Base-by-base conservation (phyloP, 2,329 filamentous ascomycete species). In the Colletotrichum melonis region DNA sequence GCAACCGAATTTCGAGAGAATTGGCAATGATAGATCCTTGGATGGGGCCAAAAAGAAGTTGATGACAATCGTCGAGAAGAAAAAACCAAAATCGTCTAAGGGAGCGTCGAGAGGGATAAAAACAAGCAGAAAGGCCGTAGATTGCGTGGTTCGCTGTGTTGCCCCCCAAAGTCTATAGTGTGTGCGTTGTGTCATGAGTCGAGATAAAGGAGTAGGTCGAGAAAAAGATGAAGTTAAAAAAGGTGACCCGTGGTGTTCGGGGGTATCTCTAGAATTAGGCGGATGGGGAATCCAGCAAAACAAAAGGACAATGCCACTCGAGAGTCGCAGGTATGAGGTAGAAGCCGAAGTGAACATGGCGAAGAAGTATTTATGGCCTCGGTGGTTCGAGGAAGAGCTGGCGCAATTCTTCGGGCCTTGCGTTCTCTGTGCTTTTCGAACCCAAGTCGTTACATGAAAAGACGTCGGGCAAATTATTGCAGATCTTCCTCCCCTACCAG, bases 211-310 rank as follows among this genome's bases (percentile, higher is more conserved):
- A 63, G 69, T 62, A 56, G 60, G 42, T 63, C 30, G 56, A 62
- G 38, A 59, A 46, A 28, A 56, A 30, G 60, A 62, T 54, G 49
- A 65, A 65, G 52, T 55, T 19, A 55, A 73, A 74, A n/a, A 69
- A 70, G 66, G 63, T 64, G 30, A 46, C 63, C 66, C 67, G 66
- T 63, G 42, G 59, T 73, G 46, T 68, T 67, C 73, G 72, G 74
- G 75, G 75, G 75, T 74, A 76, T 76, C 75, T 76, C 75, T 74
- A 75, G 68, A 69, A 76, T 74, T 74, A 76, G 64, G 72, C 68
- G 72, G 63, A 66, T 57, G 66, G 46, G 56, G 57, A 66, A 70
- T 66, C 67, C 49, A 57, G 67, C 55, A 57, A 62, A 73, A 66
- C 46, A 70, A 63, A 73, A 64, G 28, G 71, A 52, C 32, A 30